Base-by-base conservation (phyloP, 495 filamentous ascomycete genomes). In the Lophiotrema nucula region DNA sequence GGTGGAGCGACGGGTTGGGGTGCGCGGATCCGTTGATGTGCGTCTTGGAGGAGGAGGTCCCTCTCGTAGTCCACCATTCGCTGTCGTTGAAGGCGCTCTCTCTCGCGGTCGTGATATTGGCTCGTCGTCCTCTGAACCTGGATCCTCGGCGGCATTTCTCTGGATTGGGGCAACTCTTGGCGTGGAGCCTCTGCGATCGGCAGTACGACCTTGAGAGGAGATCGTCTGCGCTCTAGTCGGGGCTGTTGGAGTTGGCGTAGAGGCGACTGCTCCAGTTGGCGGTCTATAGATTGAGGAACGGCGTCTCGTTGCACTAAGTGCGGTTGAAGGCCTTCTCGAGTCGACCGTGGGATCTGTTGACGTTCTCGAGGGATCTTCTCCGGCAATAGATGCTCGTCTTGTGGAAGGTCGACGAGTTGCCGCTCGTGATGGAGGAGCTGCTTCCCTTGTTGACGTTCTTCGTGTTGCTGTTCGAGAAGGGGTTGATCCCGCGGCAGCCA, bases 281-380 rank as follows among this genome's bases (percentile, higher is more conserved):
- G 19, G 4, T 45, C 38, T 21, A 23, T 19, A 4, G 10, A 2
- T 19, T n/a, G 49, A 31, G 11, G 53, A 48, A 26, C 43, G 37
- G 27, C 42, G 19, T 37, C 42, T 18, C 47, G 23, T 2, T 35
- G 31, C 22, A 10, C 23, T 42, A 19, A 56, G 52, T 6, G 52
- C 52, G 39, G 42, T 35, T 12, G 52, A 47, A 15, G 39, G 52
- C 24, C 41, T 31, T 18, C 41, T 23, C 5, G 25, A 44, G 26
- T 4, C n/a, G 22, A 28, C 39, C 18, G 52, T 47, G n/a, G 39
- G 16, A 26, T 16, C 21, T n/a, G 10, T 46, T 21, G 16, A 18
- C 19, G 18, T 13, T 47, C 19, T 23, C n/a, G 38, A 25, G 24
- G 42, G 21, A 47, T 35, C 27, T 15, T 56, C 16, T 46, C 3